A percentile compares a stretch with the other conserved stretches of the same genome.
Evolutionary conservation across 208 protist species (phyloP).

Genomic region (Leishmania braziliensis): DNA sequence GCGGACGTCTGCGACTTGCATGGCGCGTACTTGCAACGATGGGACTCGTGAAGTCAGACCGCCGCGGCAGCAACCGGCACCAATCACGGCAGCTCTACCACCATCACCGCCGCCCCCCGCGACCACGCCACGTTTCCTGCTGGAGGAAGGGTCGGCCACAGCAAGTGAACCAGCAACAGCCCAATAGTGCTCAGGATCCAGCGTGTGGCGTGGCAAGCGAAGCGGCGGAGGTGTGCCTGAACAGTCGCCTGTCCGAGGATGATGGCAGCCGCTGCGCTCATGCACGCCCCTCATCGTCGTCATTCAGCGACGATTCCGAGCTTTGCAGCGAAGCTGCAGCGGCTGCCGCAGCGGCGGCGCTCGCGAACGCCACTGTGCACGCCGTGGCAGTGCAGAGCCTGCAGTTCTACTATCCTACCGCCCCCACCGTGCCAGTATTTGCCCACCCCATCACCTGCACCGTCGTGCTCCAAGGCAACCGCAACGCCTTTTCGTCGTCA

Average conservation of each 20-base stretch:
- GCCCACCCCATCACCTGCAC: conserved; percentile 22
- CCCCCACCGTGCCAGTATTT: conserved; percentile 68
- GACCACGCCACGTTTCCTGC: background rate
- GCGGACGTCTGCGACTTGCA: background rate
- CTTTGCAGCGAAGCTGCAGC: conserved; percentile 14
- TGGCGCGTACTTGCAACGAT: background rate
- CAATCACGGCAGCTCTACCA: background rate
- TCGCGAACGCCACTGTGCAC: conserved; percentile 24
- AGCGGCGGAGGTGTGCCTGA: conserved; percentile 13
- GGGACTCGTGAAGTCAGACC: background rate
- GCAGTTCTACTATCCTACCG: conserved; percentile 68
- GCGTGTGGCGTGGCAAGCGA: conserved; percentile 10
- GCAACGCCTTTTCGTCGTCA: background rate
- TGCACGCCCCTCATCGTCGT: background rate
- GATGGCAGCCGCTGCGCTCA: background rate
- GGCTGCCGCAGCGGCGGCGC: conserved; percentile 14
- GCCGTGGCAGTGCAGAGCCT: conserved; percentile 33
- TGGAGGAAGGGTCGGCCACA: background rate
- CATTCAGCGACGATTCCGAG: background rate
- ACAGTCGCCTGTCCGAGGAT: background rate
- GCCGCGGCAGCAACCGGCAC: background rate
- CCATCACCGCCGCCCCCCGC: background rate
- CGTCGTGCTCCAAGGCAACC: conserved; percentile 17
- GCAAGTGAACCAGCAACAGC: background rate
- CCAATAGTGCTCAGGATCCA: background rate